These are phyloP conservation scores for Rosa lucieae DNA, from an alignment of 306 rosid species.

Conservation along the genomic window DNA sequence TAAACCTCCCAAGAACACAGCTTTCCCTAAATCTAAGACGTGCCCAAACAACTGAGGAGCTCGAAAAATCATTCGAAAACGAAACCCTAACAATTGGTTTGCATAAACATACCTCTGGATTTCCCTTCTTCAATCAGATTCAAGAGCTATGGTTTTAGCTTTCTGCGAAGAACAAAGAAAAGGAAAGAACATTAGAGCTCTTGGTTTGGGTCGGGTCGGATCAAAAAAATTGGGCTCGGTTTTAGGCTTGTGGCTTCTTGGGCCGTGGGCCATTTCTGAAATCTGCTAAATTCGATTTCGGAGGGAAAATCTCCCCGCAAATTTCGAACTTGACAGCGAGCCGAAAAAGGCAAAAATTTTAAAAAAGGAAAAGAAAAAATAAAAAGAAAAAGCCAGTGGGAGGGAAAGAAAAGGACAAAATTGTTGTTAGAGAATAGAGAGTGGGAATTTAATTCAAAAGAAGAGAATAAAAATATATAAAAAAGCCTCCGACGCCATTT, in stretches of 20 bases:
- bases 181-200: no score
- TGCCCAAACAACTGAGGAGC: neutral
- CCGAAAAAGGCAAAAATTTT: neutral
- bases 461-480: neutral
- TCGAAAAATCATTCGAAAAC: neutral
- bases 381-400: neutral
- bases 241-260: neutral
- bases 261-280: neutral
- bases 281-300: constrained; percentile 1
- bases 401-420: neutral
- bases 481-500: neutral
- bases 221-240: neutral
- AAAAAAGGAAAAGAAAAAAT: neutral
- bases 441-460: neutral
- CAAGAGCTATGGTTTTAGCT: neutral
- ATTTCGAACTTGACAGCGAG: constrained; percentile 28
- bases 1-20: neutral
- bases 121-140: neutral
- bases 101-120: neutral
- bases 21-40: neutral
- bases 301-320: constrained; percentile 35
- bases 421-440: no score
- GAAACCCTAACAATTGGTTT: neutral
- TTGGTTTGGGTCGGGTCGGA: neutral
- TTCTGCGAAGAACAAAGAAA: neutral